These are phyloP conservation scores for Naematelia encephala DNA, from an alignment of 768 basidiomycete genomes.

Conservation along the genomic window DNA sequence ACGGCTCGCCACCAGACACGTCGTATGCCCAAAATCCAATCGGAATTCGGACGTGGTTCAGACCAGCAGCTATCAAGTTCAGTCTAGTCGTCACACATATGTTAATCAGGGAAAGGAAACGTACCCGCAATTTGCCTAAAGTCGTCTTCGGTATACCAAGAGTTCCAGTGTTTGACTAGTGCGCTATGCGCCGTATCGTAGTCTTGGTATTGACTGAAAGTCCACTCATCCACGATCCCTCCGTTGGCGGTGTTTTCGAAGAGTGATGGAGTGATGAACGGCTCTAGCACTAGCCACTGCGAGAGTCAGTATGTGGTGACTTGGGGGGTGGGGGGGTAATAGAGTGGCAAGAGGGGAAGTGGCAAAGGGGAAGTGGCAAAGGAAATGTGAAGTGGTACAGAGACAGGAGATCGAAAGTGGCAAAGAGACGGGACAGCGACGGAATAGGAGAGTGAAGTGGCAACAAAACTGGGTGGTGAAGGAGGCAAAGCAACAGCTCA, in stretches of 20 bases:
- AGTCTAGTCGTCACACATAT: background rate
- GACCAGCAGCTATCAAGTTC: constrained; percentile 17
- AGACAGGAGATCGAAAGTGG: background rate
- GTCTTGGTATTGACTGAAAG: constrained; percentile 45
- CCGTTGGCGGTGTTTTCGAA: constrained; percentile 43
- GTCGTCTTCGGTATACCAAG: constrained; percentile 52
- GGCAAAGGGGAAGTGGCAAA: no score
- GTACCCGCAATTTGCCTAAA: constrained; percentile 46
- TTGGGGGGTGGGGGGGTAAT: no score
- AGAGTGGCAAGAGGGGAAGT: no score
- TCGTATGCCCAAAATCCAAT: constrained; percentile 50
- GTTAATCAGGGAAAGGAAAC: constrained; percentile 11
- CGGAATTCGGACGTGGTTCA: constrained; percentile 49
- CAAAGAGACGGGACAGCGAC: background rate
- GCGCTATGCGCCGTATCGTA: constrained; percentile 24
- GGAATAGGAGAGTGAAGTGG: background rate
- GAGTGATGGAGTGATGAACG: constrained; percentile 48
- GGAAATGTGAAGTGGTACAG: background rate
- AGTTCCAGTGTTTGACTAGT: constrained; percentile 48
- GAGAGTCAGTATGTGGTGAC: constrained; percentile 7
- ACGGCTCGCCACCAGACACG: constrained; percentile 44
- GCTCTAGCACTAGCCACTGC: constrained; percentile 44
- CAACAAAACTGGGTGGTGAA: background rate
- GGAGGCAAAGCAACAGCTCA: background rate
- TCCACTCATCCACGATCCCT: constrained; percentile 50